Conservation (phyloP, 805 yeast genomes). For the Candida railenensis region DNA sequence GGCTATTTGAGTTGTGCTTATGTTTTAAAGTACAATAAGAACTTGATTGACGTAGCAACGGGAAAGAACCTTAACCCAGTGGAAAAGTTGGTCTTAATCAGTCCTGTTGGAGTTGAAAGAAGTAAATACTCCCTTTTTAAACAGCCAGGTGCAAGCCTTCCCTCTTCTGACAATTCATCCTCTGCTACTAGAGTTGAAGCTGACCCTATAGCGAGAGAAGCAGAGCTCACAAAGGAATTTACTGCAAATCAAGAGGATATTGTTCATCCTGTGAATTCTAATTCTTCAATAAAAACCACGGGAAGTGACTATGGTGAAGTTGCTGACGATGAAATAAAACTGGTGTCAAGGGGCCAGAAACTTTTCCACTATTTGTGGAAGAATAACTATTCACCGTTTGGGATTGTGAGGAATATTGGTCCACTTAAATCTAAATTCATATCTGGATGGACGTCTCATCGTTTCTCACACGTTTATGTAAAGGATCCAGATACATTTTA, state of each 20-base stretch:
- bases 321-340: not conserved
- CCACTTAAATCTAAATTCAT: constrained; percentile 54
- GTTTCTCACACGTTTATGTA: constrained; percentile 42
- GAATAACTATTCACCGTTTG: constrained; percentile 53
- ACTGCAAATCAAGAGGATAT: constrained; percentile 27
- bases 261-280: constrained; percentile 7
- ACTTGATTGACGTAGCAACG: constrained; percentile 14
- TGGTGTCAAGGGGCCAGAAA: constrained; percentile 20
- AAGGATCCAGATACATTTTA: constrained; percentile 27
- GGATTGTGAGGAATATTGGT: constrained; percentile 48
- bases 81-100: constrained; percentile 37
- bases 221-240: constrained; percentile 14
- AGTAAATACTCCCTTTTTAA: constrained; percentile 26
- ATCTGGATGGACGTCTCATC: constrained; percentile 51
- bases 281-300: constrained; percentile 3
- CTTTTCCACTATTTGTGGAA: constrained; percentile 50
- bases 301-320: constrained; percentile 5
- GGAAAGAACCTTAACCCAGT: constrained; percentile 17
- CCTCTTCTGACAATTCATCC: constrained; percentile 9
- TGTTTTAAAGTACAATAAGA: constrained; percentile 38
- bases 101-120: constrained; percentile 46
- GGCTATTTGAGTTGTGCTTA: constrained; percentile 45
- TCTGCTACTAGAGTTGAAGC: constrained; percentile 12
- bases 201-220: constrained; percentile 8
- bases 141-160: constrained; percentile 11